Conservation (phyloP, 768 basidiomycete species). For the Phlebiopsis flavidoalba region DNA sequence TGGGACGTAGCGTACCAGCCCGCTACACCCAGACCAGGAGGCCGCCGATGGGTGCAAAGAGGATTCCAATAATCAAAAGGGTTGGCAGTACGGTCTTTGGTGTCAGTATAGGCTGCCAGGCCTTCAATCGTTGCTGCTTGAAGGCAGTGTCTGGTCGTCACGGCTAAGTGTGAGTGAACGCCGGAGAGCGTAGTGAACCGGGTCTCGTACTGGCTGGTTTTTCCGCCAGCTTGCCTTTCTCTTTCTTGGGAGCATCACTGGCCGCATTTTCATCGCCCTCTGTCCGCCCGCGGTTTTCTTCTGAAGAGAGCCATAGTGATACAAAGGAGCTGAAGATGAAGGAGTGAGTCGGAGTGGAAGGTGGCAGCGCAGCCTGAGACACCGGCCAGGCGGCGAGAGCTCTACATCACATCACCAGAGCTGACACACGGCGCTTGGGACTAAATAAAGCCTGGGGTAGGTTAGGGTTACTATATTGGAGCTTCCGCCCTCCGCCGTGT, state of each 20-base stretch:
- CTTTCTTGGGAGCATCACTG: conserved; percentile 51
- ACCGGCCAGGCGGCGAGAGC: conserved; percentile 1
- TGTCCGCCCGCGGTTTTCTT: conserved; percentile 22
- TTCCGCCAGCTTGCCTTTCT: conserved; percentile 75
- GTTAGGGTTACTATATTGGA: neutral
- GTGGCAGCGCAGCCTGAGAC: conserved; percentile 13
- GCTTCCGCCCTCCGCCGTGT: neutral
- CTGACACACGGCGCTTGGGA: neutral
- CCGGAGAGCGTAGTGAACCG: conserved; percentile 5
- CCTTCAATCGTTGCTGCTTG: conserved; percentile 98
- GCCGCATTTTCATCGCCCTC: conserved; percentile 33
- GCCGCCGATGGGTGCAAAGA: conserved; percentile 96
- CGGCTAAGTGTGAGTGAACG: conserved; percentile 14
- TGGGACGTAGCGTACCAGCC: conserved; percentile 38
- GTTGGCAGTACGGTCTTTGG: conserved; percentile 97
- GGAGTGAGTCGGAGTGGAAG: neutral
- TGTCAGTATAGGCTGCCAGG: conserved; percentile 99
- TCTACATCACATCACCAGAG: neutral
- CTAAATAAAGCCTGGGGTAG: neutral
- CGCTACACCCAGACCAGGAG: conserved; percentile 89
- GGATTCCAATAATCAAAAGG: conserved; percentile 87
- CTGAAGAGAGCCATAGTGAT: conserved; percentile 28
- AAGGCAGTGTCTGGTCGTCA: conserved; percentile 81
- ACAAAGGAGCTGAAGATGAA: conserved; percentile 6
- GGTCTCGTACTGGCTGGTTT: conserved; percentile 71